Base-by-base conservation (phyloP, 208 protist genomes). In the Leishmania martiniquensis region DNA sequence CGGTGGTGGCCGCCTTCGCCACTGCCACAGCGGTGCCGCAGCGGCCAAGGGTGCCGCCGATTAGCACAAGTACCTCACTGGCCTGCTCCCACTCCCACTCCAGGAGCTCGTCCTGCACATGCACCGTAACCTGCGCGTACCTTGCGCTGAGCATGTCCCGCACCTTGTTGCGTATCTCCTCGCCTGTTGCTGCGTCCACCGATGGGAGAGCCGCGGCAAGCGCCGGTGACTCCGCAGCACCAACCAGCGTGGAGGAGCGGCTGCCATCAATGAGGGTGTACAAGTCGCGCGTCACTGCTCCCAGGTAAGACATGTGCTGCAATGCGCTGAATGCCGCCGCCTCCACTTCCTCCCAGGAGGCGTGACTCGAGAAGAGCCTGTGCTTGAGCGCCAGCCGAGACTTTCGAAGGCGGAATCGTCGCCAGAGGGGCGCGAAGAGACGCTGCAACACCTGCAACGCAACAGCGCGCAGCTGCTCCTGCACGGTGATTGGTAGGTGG, bases 41-140 rank as follows among this genome's bases (percentile, higher is more conserved):
- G 0, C 85, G 83, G 65, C 59, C 65, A 32, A 95, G 70, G 17
- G 72, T 51, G 20, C 93, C 93, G 44, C 76, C 79, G 55, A 95
- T 63, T 51, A 96, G 52, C 34, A 96, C 60, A 17, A 91, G 77
- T 75, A 96, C 93, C 83, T 85, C 86, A 66, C 84, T 83, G 22
- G 85, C 85, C 12, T 90, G 93, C 78, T 96, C 93, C 62, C 77
- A 75, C 34, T 77, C 70, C 85, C 87, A 94, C 80, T 94, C 87
- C 57, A 96, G 76, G 13, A 86, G 37, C 77, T 96, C 93, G 0
- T 77, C 71, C 39, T 89, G 84, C 47, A 91, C 44, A 72, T 88
- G 89, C 42, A 87, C 72, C 6, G 63, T 10, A n/a, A 74, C 37
- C 39, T 72, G 68, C 29, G 60, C 75, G 51, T 71, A 55, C 49